Evolutionary conservation across 1,284 basidiomycete genomes (phyloP).

Genomic region (Hemileia vastatrix): DNA sequence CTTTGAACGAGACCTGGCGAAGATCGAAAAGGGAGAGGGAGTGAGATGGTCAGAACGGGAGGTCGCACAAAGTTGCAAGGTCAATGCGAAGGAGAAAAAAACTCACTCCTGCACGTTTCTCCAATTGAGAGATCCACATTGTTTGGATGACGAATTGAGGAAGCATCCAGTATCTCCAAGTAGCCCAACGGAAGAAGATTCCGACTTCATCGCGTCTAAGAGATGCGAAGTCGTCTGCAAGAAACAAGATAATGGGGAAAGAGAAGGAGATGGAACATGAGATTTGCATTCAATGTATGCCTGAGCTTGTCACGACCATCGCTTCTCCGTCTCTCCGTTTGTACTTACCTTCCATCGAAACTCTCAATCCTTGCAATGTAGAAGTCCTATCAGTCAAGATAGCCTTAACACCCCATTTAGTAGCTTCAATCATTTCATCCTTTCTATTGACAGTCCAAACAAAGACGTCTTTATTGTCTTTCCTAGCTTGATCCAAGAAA

Average conservation of each 20-base stretch:
- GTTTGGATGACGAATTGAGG: slow-evolving; percentile 34
- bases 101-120: slow-evolving; percentile 32
- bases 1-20: background rate
- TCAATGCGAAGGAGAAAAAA: slow-evolving; percentile 13
- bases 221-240: slow-evolving; percentile 26
- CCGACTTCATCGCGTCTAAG: slow-evolving; percentile 34
- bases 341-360: slow-evolving; percentile 55
- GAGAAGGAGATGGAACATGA: background rate
- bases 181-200: slow-evolving; percentile 39
- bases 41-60: background rate
- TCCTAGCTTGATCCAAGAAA: slow-evolving; percentile 69
- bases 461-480: slow-evolving; percentile 71
- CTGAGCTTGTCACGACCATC: slow-evolving; percentile 18
- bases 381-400: slow-evolving; percentile 78
- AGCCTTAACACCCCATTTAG: slow-evolving; percentile 77
- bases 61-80: background rate
- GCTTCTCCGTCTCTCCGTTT: background rate
- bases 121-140: slow-evolving; percentile 32
- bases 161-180: slow-evolving; percentile 34
- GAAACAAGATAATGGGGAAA: background rate
- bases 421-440: slow-evolving; percentile 89
- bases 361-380: slow-evolving; percentile 63
- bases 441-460: slow-evolving; percentile 94
- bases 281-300: background rate
- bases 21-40: background rate